Percentiles rank a stretch among this genome's conserved stretches.
These are phyloP conservation scores for Bolboschoenoplectus hybrid DNA, from an alignment of 202 grass and related monocot species.

Conservation along the genomic window DNA sequence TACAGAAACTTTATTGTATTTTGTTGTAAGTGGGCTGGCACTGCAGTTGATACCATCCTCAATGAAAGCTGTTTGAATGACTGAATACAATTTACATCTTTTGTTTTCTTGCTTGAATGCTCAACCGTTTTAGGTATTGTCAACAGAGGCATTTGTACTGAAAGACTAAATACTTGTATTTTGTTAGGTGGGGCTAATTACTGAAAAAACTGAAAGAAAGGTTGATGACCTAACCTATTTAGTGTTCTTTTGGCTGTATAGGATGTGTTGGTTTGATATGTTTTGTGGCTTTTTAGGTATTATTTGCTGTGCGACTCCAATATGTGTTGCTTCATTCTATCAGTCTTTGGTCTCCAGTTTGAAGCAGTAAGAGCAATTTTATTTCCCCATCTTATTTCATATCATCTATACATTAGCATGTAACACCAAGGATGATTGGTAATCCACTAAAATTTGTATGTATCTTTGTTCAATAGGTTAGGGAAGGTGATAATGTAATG, in stretches of 20 bases:
- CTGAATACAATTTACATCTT: background rate
- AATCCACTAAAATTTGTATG: background rate
- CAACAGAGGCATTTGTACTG: background rate
- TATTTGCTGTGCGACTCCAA: slow-evolving; percentile 77
- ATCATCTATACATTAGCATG: background rate
- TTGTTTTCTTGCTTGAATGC: background rate
- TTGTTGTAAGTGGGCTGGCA: slow-evolving; percentile 18
- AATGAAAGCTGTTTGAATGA: slow-evolving; percentile 31
- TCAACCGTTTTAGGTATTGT: background rate
- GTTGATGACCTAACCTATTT: background rate
- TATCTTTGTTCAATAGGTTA: slow-evolving; percentile 46
- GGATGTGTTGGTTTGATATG: background rate
- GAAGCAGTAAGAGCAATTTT: slow-evolving; percentile 68
- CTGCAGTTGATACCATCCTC: background rate
- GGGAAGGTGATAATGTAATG: slow-evolving; percentile 54
- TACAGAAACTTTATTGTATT: background rate
- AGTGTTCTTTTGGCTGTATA: background rate
- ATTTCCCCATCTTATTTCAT: background rate
- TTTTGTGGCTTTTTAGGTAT: slow-evolving; percentile 66
- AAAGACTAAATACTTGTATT: background rate
- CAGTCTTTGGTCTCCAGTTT: slow-evolving; percentile 71
- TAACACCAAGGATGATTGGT: background rate
- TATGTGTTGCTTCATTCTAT: slow-evolving; percentile 75
- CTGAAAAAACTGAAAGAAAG: background rate
- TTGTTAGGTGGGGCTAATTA: background rate